Evolutionary conservation across 345 rosid genomes (phyloP).

Genomic region (Salix exigua): DNA sequence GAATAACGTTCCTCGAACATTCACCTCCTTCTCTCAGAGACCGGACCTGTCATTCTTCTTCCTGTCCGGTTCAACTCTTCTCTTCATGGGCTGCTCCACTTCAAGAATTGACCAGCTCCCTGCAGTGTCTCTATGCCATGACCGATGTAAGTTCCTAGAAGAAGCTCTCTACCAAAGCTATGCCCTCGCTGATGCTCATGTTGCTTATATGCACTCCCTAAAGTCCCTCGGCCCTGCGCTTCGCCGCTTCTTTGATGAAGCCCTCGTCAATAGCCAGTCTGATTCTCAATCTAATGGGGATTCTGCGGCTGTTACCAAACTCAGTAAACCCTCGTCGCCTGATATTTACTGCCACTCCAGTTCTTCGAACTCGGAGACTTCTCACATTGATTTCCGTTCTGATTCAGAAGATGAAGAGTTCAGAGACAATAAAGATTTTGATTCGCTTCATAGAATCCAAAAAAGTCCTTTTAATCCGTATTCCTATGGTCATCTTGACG

Average conservation of each 20-base stretch:
- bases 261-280: not conserved
- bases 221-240: conserved; percentile 44
- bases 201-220: conserved; percentile 47
- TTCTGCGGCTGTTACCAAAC: not conserved
- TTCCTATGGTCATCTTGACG: not conserved
- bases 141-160: conserved; percentile 53
- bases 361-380: conserved; percentile 33
- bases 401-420: conserved; percentile 46
- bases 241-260: conserved; percentile 30
- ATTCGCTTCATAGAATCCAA: conserved; percentile 2
- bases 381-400: conserved; percentile 49
- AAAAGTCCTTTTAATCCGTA: conserved; percentile 14
- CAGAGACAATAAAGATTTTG: conserved; percentile 9
- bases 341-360: conserved; percentile 26
- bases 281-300: not conserved
- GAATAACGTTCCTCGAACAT: not conserved
- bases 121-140: conserved; percentile 53
- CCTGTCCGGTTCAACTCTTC: not conserved
- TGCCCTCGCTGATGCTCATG: conserved; percentile 50
- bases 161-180: conserved; percentile 56
- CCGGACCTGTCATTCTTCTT: too few relatives aligned
- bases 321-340: conserved; percentile 19
- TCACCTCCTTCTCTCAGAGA: not conserved
- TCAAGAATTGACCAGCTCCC: conserved; percentile 55
- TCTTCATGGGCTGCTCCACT: conserved; percentile 48